Base-by-base conservation (phyloP, 2,329 filamentous ascomycete genomes). In the Phialophora verrucosa region DNA sequence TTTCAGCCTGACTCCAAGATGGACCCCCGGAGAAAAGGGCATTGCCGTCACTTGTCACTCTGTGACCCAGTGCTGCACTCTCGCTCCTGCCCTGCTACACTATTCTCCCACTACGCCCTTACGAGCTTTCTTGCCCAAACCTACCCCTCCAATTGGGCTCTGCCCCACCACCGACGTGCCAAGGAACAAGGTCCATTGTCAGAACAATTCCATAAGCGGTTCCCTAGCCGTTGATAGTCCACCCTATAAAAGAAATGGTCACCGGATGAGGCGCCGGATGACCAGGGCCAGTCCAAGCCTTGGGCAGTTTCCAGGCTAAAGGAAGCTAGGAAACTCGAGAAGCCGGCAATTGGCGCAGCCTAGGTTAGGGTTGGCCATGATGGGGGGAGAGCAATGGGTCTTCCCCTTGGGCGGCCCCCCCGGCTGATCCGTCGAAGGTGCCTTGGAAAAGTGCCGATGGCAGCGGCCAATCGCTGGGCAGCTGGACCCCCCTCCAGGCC, bases 121-220 rank as follows among this genome's bases (percentile, higher is more conserved):
- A 57, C 53, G 32, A 42, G 56, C 50, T 58, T 32, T 64, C 50
- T 35, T 58, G 25, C 44, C 38, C 50, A 44, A 58, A 58, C 23
- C 35, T 55, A 27, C 57, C 51, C 49, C 53, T 67, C 59, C 64
- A 65, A 69, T 63, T 67, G 67, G 67, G 63, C 35, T 64, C 44
- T 49, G 31, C 59, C 62, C 63, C 65, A 62, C 62, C 44, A 63
- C 42, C 35, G 49, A 32, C 12, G 10, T 44, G 61, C 65, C 63
- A 68, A 68, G 63, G 27, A 44, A 25, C 56, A 35, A 59, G 57
- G 58, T 14, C 25, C 11, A 42, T 29, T 54, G 59, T 64, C 58
- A 58, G 51, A 62, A 44, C 27, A 61, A 29, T 49, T 56, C 51
- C 53, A 53, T 49, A 62, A 66, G 55, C 35, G 60, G 61, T 51